phyloP scores from a whole-genome alignment of 129 eudicot species.

The Calendula officinalis region DNA sequence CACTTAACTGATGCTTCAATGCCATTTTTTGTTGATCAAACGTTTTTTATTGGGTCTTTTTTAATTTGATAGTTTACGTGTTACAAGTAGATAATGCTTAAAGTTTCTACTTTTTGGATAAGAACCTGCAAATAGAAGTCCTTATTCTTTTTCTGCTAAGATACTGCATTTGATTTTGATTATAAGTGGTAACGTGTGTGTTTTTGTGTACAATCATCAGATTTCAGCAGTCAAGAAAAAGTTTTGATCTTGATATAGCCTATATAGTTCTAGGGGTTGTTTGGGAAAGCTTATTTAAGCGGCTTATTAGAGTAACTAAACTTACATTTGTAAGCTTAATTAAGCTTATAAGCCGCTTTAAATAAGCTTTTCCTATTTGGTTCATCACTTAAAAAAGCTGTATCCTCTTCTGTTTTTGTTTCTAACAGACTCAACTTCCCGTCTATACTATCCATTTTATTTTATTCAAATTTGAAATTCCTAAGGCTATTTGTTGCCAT shows the following conservation, averaged over 20 bases:
- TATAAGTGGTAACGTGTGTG: neutral
- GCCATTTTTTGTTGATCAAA: conserved; percentile 15
- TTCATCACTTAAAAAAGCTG: conserved; percentile 31
- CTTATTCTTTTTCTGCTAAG: neutral
- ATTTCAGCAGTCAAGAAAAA: neutral
- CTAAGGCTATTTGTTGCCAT: conserved; percentile 41
- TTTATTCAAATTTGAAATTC: conserved; percentile 31
- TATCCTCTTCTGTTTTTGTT: conserved; percentile 34
- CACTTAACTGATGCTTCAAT: neutral
- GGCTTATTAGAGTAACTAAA: no score
- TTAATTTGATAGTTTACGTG: conserved; percentile 3
- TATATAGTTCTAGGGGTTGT: no score
- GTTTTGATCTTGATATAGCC: conserved; percentile 7
- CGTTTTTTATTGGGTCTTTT: neutral
- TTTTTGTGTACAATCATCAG: conserved; percentile 11
- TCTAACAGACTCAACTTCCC: conserved; percentile 36
- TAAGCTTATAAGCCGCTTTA: no score
- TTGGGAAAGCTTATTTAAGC: no score
- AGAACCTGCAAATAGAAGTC: conserved; percentile 14
- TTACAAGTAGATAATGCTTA: conserved; percentile 2
- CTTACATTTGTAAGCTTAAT: no score
- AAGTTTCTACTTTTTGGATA: neutral
- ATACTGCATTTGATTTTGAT: neutral
- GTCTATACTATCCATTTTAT: conserved; percentile 51
- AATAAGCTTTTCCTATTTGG: no score